These are phyloP conservation scores for Claviceps maximensis DNA, from an alignment of 2,329 filamentous ascomycete genomes.

Conservation along the genomic window DNA sequence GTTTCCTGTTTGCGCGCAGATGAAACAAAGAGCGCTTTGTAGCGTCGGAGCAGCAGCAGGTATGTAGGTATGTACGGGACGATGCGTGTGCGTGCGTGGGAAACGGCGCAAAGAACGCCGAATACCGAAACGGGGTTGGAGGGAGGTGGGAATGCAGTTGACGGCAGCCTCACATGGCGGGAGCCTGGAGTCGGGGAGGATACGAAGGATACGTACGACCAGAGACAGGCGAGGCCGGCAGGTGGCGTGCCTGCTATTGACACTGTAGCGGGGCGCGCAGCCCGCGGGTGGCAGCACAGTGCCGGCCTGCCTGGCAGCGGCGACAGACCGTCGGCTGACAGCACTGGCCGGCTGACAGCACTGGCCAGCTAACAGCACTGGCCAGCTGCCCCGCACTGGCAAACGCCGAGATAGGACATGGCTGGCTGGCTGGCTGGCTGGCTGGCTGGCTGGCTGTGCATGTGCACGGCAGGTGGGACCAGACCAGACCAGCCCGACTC, in stretches of 20 bases:
- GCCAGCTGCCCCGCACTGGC: constrained; percentile 1
- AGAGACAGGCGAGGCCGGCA: too few species aligned
- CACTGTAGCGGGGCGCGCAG: too few species aligned
- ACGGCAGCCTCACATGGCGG: background rate
- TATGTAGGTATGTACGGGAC: background rate
- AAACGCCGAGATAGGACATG: background rate
- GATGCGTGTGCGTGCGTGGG: background rate
- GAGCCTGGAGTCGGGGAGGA: background rate
- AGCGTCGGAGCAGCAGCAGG: background rate
- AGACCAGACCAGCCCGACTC: too few species aligned
- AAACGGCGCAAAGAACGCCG: constrained; percentile 20
- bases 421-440: too few species aligned
- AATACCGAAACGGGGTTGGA: constrained; percentile 22
- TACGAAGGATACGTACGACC: too few species aligned
- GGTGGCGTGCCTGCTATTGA: too few species aligned
- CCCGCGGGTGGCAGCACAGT: too few species aligned
- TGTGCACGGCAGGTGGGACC: too few species aligned
- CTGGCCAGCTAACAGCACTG: background rate
- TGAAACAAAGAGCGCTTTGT: background rate
- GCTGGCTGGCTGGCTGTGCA: too few species aligned
- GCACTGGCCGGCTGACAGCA: too few species aligned
- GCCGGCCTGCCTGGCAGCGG: too few species aligned
- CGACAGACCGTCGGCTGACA: too few species aligned
- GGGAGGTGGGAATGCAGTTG: background rate
- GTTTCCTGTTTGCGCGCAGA: background rate